A percentile compares a stretch with the other conserved stretches of the same genome.
phyloP scores from a whole-genome alignment of 2,329 filamentous ascomycete species.

The Periconia sp. region DNA sequence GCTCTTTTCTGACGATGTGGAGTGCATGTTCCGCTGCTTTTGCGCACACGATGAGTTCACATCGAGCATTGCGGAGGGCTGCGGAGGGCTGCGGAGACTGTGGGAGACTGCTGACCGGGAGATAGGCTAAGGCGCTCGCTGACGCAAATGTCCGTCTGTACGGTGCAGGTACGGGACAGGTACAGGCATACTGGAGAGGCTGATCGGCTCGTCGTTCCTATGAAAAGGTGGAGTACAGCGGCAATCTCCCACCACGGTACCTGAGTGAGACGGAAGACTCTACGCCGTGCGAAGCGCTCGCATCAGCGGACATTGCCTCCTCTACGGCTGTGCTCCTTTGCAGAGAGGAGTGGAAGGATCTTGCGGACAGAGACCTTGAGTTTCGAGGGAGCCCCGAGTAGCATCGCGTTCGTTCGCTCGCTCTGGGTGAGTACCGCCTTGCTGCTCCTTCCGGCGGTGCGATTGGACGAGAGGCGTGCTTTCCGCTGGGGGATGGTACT shows the following conservation, averaged over 20 bases:
- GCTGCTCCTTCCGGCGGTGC: constrained; percentile 4
- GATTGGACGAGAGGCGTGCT: constrained; percentile 14
- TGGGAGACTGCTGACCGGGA: constrained; percentile 20
- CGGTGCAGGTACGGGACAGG: constrained; percentile 25
- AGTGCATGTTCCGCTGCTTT: constrained; percentile 29
- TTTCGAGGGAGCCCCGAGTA: constrained; percentile 22
- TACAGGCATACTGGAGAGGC: constrained; percentile 19
- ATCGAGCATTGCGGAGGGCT: constrained; percentile 3
- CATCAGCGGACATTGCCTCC: constrained; percentile 7
- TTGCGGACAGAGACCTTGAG: constrained; percentile 21
- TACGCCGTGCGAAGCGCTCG: constrained; percentile 9
- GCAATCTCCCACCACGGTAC: constrained; percentile 13
- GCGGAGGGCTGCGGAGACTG: background rate
- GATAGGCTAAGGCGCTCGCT: constrained; percentile 26
- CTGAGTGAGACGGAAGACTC: constrained; percentile 17
- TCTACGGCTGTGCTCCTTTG: background rate
- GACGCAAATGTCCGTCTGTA: constrained; percentile 32
- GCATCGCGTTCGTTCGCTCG: no score
- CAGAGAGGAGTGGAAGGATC: constrained; percentile 20
- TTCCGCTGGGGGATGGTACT: constrained; percentile 7
- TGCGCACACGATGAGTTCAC: constrained; percentile 10
- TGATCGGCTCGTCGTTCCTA: constrained; percentile 40
- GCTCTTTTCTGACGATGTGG: constrained; percentile 11
- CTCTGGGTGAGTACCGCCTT: no score
- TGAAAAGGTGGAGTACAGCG: constrained; percentile 4